phyloP scores from a whole-genome alignment of 2,329 filamentous ascomycete genomes.

The Bretziella fagacearum region DNA sequence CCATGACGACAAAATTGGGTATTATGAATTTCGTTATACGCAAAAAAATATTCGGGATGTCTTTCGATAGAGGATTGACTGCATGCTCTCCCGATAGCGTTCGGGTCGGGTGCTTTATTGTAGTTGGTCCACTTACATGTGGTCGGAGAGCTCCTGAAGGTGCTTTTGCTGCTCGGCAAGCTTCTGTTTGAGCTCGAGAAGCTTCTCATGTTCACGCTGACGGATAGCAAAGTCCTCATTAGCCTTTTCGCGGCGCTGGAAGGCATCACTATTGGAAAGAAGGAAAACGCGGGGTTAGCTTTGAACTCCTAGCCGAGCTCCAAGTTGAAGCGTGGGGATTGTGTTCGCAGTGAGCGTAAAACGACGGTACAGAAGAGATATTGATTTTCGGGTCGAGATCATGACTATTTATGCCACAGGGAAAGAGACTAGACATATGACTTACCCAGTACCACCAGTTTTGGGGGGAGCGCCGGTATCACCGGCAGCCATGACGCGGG shows the following conservation, averaged over 20 bases:
- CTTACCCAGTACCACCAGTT: constrained; percentile 37
- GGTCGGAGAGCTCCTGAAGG: constrained; percentile 67
- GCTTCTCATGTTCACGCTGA: constrained; percentile 81
- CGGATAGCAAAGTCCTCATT: constrained; percentile 72
- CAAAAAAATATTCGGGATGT: not conserved
- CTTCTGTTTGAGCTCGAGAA: constrained; percentile 55
- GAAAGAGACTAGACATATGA: constrained; percentile 16
- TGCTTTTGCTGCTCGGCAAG: constrained; percentile 64
- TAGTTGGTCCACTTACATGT: constrained; percentile 54
- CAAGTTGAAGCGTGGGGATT: not conserved
- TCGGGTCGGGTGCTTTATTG: too few relatives aligned
- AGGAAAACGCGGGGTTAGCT: not conserved
- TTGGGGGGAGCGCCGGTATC: constrained; percentile 48
- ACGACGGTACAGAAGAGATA: too few relatives aligned
- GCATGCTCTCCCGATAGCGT: too few relatives aligned
- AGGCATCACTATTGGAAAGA: constrained; percentile 53
- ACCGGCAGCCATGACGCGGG: constrained; percentile 48
- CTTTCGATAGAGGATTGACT: too few relatives aligned
- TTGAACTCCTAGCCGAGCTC: not conserved
- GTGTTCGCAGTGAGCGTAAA: too few relatives aligned
- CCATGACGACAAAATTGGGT: too few relatives aligned
- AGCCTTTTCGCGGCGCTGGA: constrained; percentile 81
- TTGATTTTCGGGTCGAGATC: too few relatives aligned
- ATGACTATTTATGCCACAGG: not conserved
- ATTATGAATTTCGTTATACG: too few relatives aligned